These are phyloP conservation scores for Fraxinus baroniana DNA, from an alignment of 305 asterid genomes.

Conservation along the genomic window DNA sequence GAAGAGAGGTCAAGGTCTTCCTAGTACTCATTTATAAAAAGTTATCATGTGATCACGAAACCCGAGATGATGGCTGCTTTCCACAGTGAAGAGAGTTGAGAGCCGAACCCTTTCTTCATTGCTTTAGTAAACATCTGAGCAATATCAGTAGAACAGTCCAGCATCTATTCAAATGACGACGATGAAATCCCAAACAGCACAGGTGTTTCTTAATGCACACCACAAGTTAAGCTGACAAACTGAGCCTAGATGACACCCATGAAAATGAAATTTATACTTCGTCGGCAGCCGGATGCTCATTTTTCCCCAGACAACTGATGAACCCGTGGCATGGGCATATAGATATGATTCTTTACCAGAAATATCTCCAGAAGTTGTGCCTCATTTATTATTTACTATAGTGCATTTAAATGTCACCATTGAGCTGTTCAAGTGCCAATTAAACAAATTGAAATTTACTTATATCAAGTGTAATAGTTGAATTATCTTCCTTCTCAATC, in stretches of 20 bases:
- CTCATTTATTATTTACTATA: too few species aligned
- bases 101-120: background rate
- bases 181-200: too few species aligned
- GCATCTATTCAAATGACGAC: too few species aligned
- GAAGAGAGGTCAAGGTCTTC: background rate
- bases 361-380: background rate
- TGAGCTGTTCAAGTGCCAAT: background rate
- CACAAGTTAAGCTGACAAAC: too few species aligned
- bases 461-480: background rate
- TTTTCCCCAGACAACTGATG: background rate
- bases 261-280: too few species aligned
- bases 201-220: too few species aligned
- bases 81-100: background rate
- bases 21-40: background rate
- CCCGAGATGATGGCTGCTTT: background rate
- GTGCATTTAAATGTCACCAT: background rate
- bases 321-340: background rate
- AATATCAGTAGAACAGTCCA: background rate
- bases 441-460: background rate
- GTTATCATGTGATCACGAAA: background rate
- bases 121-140: background rate
- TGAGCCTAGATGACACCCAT: too few species aligned
- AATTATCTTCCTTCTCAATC: background rate
- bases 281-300: background rate
- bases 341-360: background rate